A percentile compares a stretch with the other conserved stretches of the same genome.
Conservation (phyloP, 495 filamentous ascomycete genomes). For the Xylaria bambusicola region DNA sequence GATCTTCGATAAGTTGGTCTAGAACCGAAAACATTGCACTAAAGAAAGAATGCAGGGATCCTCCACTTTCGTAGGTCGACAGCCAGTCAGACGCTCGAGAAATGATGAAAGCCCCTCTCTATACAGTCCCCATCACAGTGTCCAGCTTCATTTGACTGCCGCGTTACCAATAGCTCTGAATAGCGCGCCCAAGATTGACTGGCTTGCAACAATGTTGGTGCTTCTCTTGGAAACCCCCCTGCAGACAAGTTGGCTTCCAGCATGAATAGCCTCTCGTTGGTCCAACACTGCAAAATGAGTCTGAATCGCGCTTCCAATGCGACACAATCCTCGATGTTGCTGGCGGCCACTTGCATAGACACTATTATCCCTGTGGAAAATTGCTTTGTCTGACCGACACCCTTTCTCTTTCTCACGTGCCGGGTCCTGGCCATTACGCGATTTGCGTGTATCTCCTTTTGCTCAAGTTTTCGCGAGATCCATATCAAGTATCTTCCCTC, state of each 20-base stretch:
- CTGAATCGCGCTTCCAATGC: constrained; percentile 5
- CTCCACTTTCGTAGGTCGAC: background rate
- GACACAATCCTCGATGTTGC: background rate
- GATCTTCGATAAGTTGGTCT: no score
- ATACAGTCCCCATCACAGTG: background rate
- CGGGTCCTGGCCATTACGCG: constrained; percentile 6
- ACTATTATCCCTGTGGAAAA: background rate
- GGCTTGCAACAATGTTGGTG: background rate
- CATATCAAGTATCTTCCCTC: background rate
- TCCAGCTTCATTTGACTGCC: constrained; percentile 8
- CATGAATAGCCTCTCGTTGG: constrained; percentile 10
- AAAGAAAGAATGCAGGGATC: constrained; percentile 6
- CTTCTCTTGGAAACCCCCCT: background rate
- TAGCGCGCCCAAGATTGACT: background rate
- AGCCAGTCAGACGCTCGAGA: constrained; percentile 1
- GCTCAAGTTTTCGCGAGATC: background rate
- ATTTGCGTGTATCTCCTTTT: constrained; percentile 4
- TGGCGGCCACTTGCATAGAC: background rate
- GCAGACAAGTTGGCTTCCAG: constrained; percentile 1
- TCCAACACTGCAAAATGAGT: background rate
- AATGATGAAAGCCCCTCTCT: background rate
- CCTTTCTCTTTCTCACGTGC: constrained; percentile 2
- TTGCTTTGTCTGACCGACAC: constrained; percentile 8
- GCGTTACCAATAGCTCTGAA: background rate
- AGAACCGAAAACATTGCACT: no score